Evolutionary conservation across 306 rosid species (phyloP).

Genomic region (Rosa persica): DNA sequence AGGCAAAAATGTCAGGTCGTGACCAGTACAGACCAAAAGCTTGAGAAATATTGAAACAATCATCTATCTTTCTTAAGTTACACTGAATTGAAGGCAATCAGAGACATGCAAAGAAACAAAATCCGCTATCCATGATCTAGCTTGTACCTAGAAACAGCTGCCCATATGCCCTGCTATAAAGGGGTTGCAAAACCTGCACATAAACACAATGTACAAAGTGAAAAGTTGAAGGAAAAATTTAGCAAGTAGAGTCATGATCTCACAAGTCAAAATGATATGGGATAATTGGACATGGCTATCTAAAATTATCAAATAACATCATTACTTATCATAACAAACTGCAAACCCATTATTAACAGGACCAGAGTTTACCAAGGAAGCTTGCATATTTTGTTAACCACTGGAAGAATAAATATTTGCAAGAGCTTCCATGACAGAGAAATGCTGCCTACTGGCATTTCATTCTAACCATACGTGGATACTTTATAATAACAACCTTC

Average conservation of each 20-base stretch:
- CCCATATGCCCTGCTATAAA: constrained; percentile 50
- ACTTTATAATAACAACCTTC: neutral
- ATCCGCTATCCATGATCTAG: constrained; percentile 31
- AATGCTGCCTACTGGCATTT: neutral
- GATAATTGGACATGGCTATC: neutral
- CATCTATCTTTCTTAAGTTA: constrained; percentile 22
- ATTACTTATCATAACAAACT: neutral
- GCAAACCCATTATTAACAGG: no score
- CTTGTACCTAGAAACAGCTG: constrained; percentile 28
- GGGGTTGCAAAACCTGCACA: constrained; percentile 85
- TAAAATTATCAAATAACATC: neutral
- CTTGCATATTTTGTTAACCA: neutral
- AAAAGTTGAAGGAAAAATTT: constrained; percentile 6
- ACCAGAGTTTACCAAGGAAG: neutral
- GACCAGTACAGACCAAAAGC: constrained; percentile 8
- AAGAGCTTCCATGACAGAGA: neutral
- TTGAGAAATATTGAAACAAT: constrained; percentile 16
- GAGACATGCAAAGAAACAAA: constrained; percentile 41
- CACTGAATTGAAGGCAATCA: constrained; percentile 26
- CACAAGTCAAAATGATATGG: neutral
- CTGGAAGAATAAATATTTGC: neutral
- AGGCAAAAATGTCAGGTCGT: constrained; percentile 13
- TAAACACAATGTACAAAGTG: constrained; percentile 17
- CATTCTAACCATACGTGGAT: neutral
- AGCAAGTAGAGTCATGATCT: neutral